Conservation (phyloP, 2,329 filamentous ascomycete genomes). For the Hysterium pulicare region DNA sequence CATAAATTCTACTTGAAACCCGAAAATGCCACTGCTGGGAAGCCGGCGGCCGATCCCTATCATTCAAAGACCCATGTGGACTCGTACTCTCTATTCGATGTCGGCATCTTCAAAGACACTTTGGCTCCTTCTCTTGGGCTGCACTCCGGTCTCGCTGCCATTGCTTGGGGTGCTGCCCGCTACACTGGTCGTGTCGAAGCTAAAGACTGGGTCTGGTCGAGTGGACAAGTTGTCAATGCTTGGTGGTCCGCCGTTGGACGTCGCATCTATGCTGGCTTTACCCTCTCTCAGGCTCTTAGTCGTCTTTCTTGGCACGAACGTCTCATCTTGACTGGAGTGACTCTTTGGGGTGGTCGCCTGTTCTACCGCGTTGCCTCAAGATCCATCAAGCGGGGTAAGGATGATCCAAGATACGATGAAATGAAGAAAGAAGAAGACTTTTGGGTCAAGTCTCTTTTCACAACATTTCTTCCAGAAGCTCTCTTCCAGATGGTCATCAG, state of each 20-base stretch:
- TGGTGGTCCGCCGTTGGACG: slow-evolving; percentile 59
- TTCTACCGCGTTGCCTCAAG: slow-evolving; percentile 54
- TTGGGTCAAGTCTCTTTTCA: slow-evolving; percentile 57
- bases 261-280: slow-evolving; percentile 47
- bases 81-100: slow-evolving; percentile 31
- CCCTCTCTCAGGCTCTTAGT: slow-evolving; percentile 45
- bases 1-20: slow-evolving; percentile 32
- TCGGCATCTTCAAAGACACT: slow-evolving; percentile 54
- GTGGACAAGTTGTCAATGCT: slow-evolving; percentile 54
- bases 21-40: slow-evolving; percentile 10
- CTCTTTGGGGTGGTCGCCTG: slow-evolving; percentile 56
- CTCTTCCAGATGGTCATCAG: slow-evolving; percentile 56
- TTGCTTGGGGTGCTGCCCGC: slow-evolving; percentile 52
- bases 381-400: slow-evolving; percentile 48
- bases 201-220: slow-evolving; percentile 61
- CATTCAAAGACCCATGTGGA: slow-evolving; percentile 33
- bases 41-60: slow-evolving; percentile 16
- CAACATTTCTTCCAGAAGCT: slow-evolving; percentile 56
- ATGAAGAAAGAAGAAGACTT: slow-evolving; percentile 52
- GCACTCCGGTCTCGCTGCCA: slow-evolving; percentile 51
- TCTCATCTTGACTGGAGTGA: slow-evolving; percentile 55
- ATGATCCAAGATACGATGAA: slow-evolving; percentile 55
- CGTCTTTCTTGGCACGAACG: slow-evolving; percentile 54
- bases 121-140: slow-evolving; percentile 54
- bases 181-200: slow-evolving; percentile 54